Evolutionary conservation across 2,329 filamentous ascomycete species (phyloP), one percentile per base, ranked within the genome.

Genomic region (Talaromyces sp.): DNA sequence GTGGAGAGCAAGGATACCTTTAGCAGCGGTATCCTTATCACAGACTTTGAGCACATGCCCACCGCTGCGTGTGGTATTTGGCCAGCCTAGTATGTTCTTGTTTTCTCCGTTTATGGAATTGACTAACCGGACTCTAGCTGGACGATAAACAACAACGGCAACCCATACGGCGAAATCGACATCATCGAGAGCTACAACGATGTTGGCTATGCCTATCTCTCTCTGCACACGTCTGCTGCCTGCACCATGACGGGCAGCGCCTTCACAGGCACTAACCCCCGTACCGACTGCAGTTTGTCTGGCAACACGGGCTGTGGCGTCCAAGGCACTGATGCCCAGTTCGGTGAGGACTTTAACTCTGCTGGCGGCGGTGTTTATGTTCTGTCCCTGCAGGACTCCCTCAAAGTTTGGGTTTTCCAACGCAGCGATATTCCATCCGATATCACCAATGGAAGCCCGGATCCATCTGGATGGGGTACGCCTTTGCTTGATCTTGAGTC

Each of bases 261-360:
- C 30, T 83, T 84, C 68, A 77, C 77, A 6, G 84, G 85, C 17
- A 74, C 70, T 2, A 70, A 84, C 19, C 73, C 76, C 19, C 81
- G 80, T 0, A 73, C 75, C 0, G 77, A 82, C 63, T 85, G 84
- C 68, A 77, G 83, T 65, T 75, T 81, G 39, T 67, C 69, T 9
- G 71, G 71, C 8, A 69, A 71, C 0, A 68, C 75, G 19, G 74
- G 73, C 11, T 80, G 80, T 62, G 74, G 74, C 0, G 75, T 80
- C 13, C 58, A 74, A 42, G 77, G 77, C 28, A 68, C 76, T 17
- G 65, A 71, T 33, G 71, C 74, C 25, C 73, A 71, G 55, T 87
- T 81, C 60, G 86, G 86, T 30, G 71, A 73, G 4, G 78, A 74
- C 0, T 83, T 88, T 73, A 88, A 84, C 65, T 63, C 69, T 6